phyloP scores from a whole-genome alignment of 768 basidiomycete species.

The Xerocomellus amylosporus region DNA sequence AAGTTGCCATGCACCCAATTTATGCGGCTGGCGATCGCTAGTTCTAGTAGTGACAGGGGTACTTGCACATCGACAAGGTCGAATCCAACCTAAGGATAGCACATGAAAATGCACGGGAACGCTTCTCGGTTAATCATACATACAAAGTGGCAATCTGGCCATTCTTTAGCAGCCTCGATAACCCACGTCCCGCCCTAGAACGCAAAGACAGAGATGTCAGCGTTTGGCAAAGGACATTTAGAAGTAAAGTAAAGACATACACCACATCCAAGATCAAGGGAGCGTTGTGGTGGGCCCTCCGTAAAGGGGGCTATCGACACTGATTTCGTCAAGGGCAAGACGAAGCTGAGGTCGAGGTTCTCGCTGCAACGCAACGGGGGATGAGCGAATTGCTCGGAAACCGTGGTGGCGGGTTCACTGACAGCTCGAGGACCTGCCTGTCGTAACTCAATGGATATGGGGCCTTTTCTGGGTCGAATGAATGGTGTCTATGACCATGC shows the following conservation, averaged over 20 bases:
- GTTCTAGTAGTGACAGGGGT: conserved; percentile 49
- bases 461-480: conserved; percentile 70
- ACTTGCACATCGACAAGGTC: conserved; percentile 77
- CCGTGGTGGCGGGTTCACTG: conserved; percentile 25
- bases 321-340: conserved; percentile 48
- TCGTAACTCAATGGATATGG: conserved; percentile 79
- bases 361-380: conserved; percentile 38
- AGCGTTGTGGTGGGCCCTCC: conserved; percentile 47
- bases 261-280: conserved; percentile 72
- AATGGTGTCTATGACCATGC: conserved; percentile 63
- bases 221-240: background rate
- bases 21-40: conserved; percentile 54
- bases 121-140: conserved; percentile 23
- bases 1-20: conserved; percentile 78
- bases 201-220: conserved; percentile 1
- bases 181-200: conserved; percentile 66
- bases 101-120: background rate
- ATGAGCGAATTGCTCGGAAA: conserved; percentile 5
- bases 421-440: conserved; percentile 66
- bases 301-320: conserved; percentile 58
- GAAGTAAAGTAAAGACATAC: conserved; percentile 39
- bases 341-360: conserved; percentile 50
- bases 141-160: conserved; percentile 65
- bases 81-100: conserved; percentile 59
- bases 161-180: conserved; percentile 68